Conservation (phyloP, 352 stramenopile genomes). For the Stramenopiles sp. region DNA sequence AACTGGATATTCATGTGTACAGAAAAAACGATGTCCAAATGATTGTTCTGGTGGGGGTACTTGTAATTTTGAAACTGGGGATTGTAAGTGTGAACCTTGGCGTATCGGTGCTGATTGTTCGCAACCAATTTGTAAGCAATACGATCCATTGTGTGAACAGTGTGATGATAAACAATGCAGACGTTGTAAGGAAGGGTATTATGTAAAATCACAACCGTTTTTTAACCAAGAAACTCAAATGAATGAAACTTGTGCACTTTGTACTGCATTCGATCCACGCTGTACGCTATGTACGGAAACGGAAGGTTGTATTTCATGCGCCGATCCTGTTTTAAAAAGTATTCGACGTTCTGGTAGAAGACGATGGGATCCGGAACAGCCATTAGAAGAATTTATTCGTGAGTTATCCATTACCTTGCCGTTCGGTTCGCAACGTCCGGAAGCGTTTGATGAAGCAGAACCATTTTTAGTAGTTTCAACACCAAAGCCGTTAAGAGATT, state of each 20-base stretch:
- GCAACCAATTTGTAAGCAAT: conserved; percentile 29
- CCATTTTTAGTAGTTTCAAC: conserved; percentile 33
- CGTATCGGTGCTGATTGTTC: conserved; percentile 53
- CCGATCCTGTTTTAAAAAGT: conserved; percentile 65
- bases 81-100: conserved; percentile 45
- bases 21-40: conserved; percentile 36
- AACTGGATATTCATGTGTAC: background rate
- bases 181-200: conserved; percentile 59
- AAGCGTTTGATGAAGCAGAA: conserved; percentile 76
- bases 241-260: conserved; percentile 25
- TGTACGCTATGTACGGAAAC: conserved; percentile 56
- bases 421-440: conserved; percentile 61
- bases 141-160: conserved; percentile 54
- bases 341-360: conserved; percentile 60
- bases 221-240: background rate
- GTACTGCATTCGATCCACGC: conserved; percentile 58
- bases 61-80: conserved; percentile 65
- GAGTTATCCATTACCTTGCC: conserved; percentile 66
- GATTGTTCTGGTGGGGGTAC: conserved; percentile 57
- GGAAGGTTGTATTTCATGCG: conserved; percentile 50
- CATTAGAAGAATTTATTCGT: conserved; percentile 55
- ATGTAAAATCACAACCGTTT: conserved; percentile 26
- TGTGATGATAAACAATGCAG: conserved; percentile 55
- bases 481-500: conserved; percentile 10
- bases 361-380: conserved; percentile 33